These are phyloP conservation scores for Edaphochlamys debaryana DNA, from an alignment of 139 green algal genomes.

Conservation along the genomic window DNA sequence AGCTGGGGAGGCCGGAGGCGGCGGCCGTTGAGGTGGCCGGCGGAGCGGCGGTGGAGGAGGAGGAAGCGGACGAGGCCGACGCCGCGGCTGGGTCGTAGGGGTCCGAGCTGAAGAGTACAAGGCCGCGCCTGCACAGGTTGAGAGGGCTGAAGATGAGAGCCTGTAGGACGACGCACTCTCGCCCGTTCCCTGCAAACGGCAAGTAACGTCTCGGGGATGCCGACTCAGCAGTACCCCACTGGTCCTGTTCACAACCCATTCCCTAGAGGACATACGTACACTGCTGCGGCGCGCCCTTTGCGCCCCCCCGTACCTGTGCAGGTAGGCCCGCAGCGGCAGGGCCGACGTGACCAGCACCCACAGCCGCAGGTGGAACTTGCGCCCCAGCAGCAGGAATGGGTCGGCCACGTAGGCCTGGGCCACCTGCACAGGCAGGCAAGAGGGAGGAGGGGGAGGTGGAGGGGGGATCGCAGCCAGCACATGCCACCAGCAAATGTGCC, in stretches of 20 bases:
- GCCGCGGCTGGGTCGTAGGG: conserved; percentile 39
- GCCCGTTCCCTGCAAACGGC: no score
- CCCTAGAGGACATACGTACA: no score
- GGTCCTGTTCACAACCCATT: no score
- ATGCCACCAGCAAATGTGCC: no score
- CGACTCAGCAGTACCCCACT: no score
- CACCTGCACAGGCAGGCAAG: conserved; percentile 40
- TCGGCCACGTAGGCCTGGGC: conserved; percentile 62
- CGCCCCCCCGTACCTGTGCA: conserved; percentile 60
- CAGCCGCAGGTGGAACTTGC: conserved; percentile 70
- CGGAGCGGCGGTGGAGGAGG: not conserved
- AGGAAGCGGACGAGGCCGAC: not conserved
- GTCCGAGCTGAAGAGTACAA: conserved; percentile 67
- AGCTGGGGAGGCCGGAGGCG: not conserved
- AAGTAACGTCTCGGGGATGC: no score
- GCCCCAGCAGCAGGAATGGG: conserved; percentile 56
- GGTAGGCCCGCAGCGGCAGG: conserved; percentile 52
- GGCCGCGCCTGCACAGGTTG: conserved; percentile 7
- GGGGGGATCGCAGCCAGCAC: no score
- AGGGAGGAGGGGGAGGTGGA: no score
- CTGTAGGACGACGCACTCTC: no score
- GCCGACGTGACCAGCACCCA: conserved; percentile 65
- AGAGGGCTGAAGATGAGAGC: no score
- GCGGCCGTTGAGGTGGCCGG: not conserved
- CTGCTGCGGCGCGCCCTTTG: no score